These are phyloP conservation scores for Colletotrichum gloeosporioides DNA, from an alignment of 2,329 filamentous ascomycete species.

Conservation along the genomic window DNA sequence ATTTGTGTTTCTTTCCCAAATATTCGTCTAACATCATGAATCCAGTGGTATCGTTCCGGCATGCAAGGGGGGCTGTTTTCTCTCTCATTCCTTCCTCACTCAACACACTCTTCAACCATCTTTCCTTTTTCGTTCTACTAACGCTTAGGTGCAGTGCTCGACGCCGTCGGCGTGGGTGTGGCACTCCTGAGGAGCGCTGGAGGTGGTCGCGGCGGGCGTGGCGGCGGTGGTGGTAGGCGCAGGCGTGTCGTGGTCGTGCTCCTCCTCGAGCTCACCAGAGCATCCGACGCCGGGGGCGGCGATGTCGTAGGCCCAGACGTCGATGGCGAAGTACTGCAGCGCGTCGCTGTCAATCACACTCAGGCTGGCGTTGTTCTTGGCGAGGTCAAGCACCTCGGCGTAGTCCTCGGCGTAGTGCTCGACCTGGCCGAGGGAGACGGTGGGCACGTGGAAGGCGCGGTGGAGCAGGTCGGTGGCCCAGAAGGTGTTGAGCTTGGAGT, in stretches of 20 bases:
- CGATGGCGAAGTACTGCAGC: conserved; percentile 72
- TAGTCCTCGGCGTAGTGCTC: conserved; percentile 69
- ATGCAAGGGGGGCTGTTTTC: background rate
- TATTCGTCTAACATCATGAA: background rate
- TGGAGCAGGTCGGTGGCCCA: conserved; percentile 73
- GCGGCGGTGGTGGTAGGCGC: conserved; percentile 29
- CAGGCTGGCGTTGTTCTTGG: conserved; percentile 49
- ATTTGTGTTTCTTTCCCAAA: background rate
- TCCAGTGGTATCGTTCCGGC: conserved; percentile 15
- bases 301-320: conserved; percentile 70
- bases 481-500: conserved; percentile 62
- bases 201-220: conserved; percentile 58
- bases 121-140: background rate
- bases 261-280: conserved; percentile 43
- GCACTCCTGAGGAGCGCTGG: conserved; percentile 59
- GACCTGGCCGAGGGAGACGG: conserved; percentile 63
- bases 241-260: background rate
- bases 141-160: conserved; percentile 26
- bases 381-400: conserved; percentile 56
- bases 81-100: background rate
- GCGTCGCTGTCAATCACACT: conserved; percentile 64
- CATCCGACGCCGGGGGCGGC: conserved; percentile 68
- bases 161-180: conserved; percentile 47
- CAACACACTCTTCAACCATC: background rate
- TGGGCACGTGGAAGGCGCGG: conserved; percentile 67